Evolutionary conservation across 192 early-diverging fungal genomes (phyloP).

Genomic region (Phlyctochytrium planicorne): DNA sequence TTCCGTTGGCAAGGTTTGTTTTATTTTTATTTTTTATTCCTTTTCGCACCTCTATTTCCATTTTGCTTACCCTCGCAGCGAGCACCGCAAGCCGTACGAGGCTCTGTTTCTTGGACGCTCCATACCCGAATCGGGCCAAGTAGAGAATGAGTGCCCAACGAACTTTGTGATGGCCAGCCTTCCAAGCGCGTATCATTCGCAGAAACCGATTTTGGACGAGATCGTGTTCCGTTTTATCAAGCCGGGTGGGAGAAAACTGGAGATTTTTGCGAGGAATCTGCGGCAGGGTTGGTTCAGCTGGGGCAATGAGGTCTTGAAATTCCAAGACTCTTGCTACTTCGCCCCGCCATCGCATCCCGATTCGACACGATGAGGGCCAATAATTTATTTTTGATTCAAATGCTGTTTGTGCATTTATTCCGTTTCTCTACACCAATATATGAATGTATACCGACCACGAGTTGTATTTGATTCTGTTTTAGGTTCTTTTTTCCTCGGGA

Average conservation of each 20-base stretch:
- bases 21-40: no score
- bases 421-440: no score
- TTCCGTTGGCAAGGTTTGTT: conserved; percentile 26
- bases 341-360: no score
- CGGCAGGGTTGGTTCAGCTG: conserved; percentile 57
- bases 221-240: conserved; percentile 28
- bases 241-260: conserved; percentile 43
- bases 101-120: conserved; percentile 50
- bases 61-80: no score
- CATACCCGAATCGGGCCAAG: neutral
- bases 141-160: neutral
- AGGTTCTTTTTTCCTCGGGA: no score
- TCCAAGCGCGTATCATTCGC: conserved; percentile 48
- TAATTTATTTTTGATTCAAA: no score
- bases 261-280: conserved; percentile 67
- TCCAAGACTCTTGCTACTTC: conserved; percentile 38
- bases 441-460: no score
- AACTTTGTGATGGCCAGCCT: neutral
- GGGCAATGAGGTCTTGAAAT: conserved; percentile 70
- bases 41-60: no score
- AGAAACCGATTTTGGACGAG: conserved; percentile 62
- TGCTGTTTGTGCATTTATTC: no score
- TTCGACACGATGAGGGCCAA: no score
- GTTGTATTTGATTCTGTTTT: no score
- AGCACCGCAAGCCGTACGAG: conserved; percentile 69